Conservation (phyloP, 1,284 basidiomycete species). For the Inonotus hispidus region DNA sequence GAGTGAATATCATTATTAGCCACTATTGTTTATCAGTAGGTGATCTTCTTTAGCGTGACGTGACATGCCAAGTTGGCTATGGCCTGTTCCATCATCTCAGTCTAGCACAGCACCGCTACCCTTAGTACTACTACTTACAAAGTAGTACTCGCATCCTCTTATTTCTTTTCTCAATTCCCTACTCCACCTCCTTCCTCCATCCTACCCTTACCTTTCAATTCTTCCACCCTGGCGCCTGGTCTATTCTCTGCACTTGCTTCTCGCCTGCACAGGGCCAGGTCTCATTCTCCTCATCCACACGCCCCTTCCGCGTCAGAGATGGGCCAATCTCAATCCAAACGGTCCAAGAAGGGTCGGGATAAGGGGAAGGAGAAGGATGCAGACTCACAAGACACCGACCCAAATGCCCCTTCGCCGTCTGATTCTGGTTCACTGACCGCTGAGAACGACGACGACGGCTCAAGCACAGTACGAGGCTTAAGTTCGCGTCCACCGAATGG, state of each 20-base stretch:
- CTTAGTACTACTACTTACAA: background rate
- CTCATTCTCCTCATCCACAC: constrained; percentile 58
- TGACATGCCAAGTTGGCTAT: background rate
- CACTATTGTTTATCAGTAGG: no score
- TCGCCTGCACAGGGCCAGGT: constrained; percentile 62
- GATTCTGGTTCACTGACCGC: constrained; percentile 23
- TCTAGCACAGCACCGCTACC: background rate
- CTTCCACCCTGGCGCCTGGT: constrained; percentile 70
- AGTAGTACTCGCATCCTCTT: background rate
- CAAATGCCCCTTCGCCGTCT: constrained; percentile 5
- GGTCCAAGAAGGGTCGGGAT: constrained; percentile 61
- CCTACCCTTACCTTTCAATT: background rate
- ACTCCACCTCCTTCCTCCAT: constrained; percentile 15
- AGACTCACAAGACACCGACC: constrained; percentile 1
- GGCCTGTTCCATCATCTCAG: constrained; percentile 1
- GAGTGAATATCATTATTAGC: no score
- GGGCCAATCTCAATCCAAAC: constrained; percentile 79
- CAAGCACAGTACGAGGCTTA: constrained; percentile 32
- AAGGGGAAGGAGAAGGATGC: constrained; percentile 35
- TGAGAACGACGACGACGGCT: constrained; percentile 27
- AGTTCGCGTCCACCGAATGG: constrained; percentile 36
- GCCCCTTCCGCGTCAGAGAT: constrained; percentile 40
- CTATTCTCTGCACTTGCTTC: constrained; percentile 69
- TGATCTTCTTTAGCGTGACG: background rate
- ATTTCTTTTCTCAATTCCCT: constrained; percentile 5